Conservation (phyloP, 129 eudicot genomes). For the Centella asiatica region DNA sequence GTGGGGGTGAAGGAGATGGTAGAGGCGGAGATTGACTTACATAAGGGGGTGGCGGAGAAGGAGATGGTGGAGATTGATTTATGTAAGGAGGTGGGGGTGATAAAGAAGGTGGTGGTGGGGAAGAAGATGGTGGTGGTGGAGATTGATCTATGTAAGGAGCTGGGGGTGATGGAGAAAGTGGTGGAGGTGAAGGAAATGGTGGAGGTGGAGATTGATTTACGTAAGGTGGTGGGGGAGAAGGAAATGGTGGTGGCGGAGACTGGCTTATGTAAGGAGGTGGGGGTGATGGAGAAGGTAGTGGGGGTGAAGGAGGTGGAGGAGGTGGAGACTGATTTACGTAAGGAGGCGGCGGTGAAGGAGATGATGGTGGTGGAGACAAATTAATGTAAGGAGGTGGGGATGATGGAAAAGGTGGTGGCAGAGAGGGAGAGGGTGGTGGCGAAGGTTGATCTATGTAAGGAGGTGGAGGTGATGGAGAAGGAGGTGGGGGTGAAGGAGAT, state of each 20-base stretch:
- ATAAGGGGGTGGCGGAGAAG: neutral
- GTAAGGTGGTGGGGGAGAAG: neutral
- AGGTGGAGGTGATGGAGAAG: neutral
- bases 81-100: neutral
- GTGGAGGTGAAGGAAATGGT: neutral
- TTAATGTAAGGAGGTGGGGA: neutral
- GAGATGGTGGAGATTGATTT: neutral
- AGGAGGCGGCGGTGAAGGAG: neutral
- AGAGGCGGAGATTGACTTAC: neutral
- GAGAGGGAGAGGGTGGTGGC: constrained; percentile 2
- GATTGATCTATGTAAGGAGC: neutral
- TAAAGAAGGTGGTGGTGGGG: neutral
- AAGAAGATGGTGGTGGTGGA: neutral
- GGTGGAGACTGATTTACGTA: neutral
- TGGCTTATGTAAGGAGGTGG: neutral
- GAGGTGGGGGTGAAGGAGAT: neutral
- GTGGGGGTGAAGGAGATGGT: neutral
- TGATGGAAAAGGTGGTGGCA: constrained; percentile 4
- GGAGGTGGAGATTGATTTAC: neutral
- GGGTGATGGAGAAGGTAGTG: neutral
- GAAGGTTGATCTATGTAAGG: neutral
- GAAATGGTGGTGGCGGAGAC: neutral
- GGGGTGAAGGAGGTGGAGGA: neutral
- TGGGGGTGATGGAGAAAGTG: neutral
- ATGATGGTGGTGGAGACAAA: neutral